Percentiles rank a stretch among this genome's conserved stretches.
Conservation (phyloP, 169 alveolate genomes). For the Fabrea salina region DNA sequence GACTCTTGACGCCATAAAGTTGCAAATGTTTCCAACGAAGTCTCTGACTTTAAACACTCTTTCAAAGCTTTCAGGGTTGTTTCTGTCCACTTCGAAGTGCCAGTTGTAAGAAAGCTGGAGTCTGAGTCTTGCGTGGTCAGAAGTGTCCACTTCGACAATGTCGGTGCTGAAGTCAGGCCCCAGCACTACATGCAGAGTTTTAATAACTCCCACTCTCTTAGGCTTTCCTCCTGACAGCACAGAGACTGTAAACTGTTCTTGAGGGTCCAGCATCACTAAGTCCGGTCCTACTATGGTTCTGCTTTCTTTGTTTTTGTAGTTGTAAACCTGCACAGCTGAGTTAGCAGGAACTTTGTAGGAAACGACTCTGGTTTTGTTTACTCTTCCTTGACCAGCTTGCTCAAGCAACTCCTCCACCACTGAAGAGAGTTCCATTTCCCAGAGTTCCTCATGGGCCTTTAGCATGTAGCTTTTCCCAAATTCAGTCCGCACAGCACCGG, state of each 20-base stretch:
- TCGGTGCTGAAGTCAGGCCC: slow-evolving; percentile 79
- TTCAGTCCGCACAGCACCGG: slow-evolving; percentile 60
- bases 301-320: slow-evolving; percentile 53
- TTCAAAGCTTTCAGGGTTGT: slow-evolving; percentile 21
- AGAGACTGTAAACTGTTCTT: slow-evolving; percentile 61
- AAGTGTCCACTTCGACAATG: slow-evolving; percentile 61
- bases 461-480: slow-evolving; percentile 67
- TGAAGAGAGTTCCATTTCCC: slow-evolving; percentile 62
- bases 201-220: slow-evolving; percentile 64
- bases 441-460: slow-evolving; percentile 71
- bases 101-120: slow-evolving; percentile 66
- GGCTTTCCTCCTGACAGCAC: slow-evolving; percentile 68
- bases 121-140: slow-evolving; percentile 64
- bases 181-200: slow-evolving; percentile 54
- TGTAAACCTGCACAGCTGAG: slow-evolving; percentile 64
- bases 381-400: slow-evolving; percentile 18
- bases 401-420: slow-evolving; percentile 54
- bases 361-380: slow-evolving; percentile 56
- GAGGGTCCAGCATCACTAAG: slow-evolving; percentile 59
- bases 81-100: slow-evolving; percentile 46
- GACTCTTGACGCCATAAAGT: slow-evolving; percentile 61
- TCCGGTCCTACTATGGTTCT: slow-evolving; percentile 69
- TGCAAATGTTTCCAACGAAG: slow-evolving; percentile 70
- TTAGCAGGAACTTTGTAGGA: slow-evolving; percentile 63
- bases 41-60: slow-evolving; percentile 68